Evolutionary conservation across 2,329 filamentous ascomycete genomes (phyloP).

Genomic region (Ophiostoma perfectum): DNA sequence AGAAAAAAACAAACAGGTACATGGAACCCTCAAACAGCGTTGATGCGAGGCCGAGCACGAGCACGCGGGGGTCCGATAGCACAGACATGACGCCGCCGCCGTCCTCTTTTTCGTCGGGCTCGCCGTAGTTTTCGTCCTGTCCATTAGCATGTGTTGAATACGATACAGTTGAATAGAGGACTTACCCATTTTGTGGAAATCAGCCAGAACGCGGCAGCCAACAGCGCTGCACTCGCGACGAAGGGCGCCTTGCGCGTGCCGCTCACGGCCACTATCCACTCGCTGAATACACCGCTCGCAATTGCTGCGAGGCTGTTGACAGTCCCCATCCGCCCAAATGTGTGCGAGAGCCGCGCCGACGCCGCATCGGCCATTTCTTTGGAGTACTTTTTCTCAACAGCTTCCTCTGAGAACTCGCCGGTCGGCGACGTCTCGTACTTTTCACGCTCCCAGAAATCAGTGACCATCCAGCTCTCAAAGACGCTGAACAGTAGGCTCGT

Average conservation of each 20-base stretch:
- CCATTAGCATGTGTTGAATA: too few relatives aligned
- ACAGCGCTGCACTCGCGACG: conserved; percentile 35
- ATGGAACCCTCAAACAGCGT: conserved; percentile 55
- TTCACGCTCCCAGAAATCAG: conserved; percentile 45
- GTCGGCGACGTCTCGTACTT: conserved; percentile 29
- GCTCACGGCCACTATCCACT: conserved; percentile 43
- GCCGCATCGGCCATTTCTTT: conserved; percentile 27
- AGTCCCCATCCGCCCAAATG: conserved; percentile 48
- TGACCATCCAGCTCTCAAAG: conserved; percentile 59
- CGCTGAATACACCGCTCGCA: conserved; percentile 45
- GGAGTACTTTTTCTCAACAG: neutral
- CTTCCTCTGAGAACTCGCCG: neutral
- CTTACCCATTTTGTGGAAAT: conserved; percentile 42
- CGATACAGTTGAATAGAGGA: too few relatives aligned
- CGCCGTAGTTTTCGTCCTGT: conserved; percentile 45
- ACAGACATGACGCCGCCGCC: conserved; percentile 18
- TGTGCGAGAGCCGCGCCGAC: conserved; percentile 38
- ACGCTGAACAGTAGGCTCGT: conserved; percentile 54
- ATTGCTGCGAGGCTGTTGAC: conserved; percentile 54
- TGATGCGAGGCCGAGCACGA: conserved; percentile 46
- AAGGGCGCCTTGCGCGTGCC: conserved; percentile 50
- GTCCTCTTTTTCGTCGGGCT: conserved; percentile 25
- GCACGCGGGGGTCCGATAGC: conserved; percentile 41
- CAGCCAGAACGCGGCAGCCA: conserved; percentile 39
- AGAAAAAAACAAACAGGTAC: conserved; percentile 56